Conservation (phyloP, 1,284 basidiomycete genomes). For the Thecaphora thlaspeos region DNA sequence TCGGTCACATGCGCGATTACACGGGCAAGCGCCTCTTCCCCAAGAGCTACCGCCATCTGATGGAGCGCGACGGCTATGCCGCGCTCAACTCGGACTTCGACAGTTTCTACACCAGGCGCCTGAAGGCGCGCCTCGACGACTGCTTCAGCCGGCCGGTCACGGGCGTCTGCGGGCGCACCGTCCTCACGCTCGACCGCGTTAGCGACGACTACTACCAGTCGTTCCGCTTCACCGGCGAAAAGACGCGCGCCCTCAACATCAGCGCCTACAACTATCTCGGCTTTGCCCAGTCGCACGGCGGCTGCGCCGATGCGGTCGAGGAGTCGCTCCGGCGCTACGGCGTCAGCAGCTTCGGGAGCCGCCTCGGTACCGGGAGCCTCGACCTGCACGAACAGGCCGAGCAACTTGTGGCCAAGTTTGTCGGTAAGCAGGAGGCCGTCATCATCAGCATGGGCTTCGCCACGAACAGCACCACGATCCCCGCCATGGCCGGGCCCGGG, state of each 20-base stretch:
- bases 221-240: conserved; percentile 76
- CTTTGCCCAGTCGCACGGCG: conserved; percentile 89
- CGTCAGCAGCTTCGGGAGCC: conserved; percentile 72
- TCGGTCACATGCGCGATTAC: conserved; percentile 94
- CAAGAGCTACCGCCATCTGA: conserved; percentile 69
- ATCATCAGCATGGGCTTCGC: conserved; percentile 97
- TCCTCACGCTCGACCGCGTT: conserved; percentile 79
- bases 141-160: conserved; percentile 93
- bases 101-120: conserved; percentile 95
- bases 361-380: conserved; percentile 78
- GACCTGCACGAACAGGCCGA: conserved; percentile 83
- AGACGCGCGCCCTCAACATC: conserved; percentile 84
- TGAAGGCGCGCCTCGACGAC: conserved; percentile 91
- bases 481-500: conserved; percentile 85
- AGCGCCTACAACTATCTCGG: conserved; percentile 99
- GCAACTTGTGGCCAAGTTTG: conserved; percentile 81
- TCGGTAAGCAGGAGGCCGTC: conserved; percentile 83
- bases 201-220: conserved; percentile 80
- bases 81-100: conserved; percentile 97
- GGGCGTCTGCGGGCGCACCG: conserved; percentile 91
- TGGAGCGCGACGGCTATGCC: conserved; percentile 66
- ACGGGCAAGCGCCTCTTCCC: conserved; percentile 81
- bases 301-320: conserved; percentile 89
- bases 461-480: conserved; percentile 93
- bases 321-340: conserved; percentile 61